Evolutionary conservation across 345 rosid genomes (phyloP).

Genomic region (Turnera subulata): DNA sequence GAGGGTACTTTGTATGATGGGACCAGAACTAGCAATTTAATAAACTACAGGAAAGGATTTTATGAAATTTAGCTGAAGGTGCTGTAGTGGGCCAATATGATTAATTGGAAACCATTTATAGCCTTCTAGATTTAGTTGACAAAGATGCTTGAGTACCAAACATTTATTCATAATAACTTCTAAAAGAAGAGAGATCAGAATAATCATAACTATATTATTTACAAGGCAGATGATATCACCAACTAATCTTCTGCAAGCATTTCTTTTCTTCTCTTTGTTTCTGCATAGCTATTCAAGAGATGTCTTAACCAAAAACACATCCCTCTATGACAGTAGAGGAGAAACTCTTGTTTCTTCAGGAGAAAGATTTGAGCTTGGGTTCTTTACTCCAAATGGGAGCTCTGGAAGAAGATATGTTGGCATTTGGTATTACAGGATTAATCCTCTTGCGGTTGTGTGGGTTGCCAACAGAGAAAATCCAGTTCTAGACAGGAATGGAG

Average conservation of each 20-base stretch:
- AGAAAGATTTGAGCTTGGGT: slow-evolving; percentile 34
- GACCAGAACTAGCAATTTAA: neutral
- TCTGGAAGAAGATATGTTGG: slow-evolving; percentile 12
- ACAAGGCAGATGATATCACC: slow-evolving; percentile 27
- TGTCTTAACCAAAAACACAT: neutral
- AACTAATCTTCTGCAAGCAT: slow-evolving; percentile 18
- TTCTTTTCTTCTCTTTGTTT: slow-evolving; percentile 23
- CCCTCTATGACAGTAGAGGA: slow-evolving; percentile 16
- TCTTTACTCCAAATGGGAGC: slow-evolving; percentile 13
- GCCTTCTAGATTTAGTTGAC: slow-evolving; percentile 6
- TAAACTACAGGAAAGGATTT: neutral
- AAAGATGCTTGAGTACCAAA: neutral
- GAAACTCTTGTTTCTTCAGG: slow-evolving; percentile 27
- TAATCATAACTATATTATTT: slow-evolving; percentile 15
- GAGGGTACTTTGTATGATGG: neutral
- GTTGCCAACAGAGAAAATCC: slow-evolving; percentile 19
- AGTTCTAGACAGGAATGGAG: neutral
- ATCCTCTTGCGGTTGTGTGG: slow-evolving; percentile 20
- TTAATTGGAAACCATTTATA: neutral
- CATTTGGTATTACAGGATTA: slow-evolving; percentile 9
- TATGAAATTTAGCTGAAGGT: neutral
- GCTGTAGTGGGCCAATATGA: neutral
- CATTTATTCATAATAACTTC: slow-evolving; percentile 10
- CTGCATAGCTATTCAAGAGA: slow-evolving; percentile 23
- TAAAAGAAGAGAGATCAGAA: too few species aligned